Evolutionary conservation across 2,329 filamentous ascomycete species (phyloP), one percentile per base, ranked within the genome.

Genomic region (Ascochyta koolunga): DNA sequence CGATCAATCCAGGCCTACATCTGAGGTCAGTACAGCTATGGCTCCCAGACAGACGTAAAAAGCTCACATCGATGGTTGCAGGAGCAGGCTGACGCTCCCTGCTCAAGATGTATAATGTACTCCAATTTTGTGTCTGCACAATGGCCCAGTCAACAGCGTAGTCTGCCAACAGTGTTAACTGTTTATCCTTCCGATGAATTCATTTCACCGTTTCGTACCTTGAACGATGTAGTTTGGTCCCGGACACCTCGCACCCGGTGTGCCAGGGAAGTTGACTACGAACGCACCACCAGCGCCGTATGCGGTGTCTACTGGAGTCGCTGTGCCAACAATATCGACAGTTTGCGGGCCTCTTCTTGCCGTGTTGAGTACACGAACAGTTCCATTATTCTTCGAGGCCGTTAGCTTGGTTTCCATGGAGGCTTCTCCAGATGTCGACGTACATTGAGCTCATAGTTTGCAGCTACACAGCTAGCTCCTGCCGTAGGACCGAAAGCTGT

Each of bases 171-270:
- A 16, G 24, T 1, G n/a, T 64, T 24, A 66, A 39, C 15, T 25
- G 8, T 16, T 1, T 11, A 13, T 11, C 11, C 3, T 15, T 9
- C 7, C 8, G 16, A n/a, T 1, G 2, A 19, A 9, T 18, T 5
- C 2, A 24, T 22, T 27, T 0, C 8, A 31, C 11, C 9, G 15
- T 29, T 9, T 18, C 58, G 1, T 55, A 66, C 65, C 65, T 55
- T 71, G 67, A 18, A 71, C 68, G 41, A 71, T 67, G 44, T 71
- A 71, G 41, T 69, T 69, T 0, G 68, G 67, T 13, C 68, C 67
- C 0, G 59, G 63, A 46, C 67, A 71, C 13, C 50, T 51, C 11
- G 53, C 40, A 11, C 13, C 33, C 5, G 61, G 48, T 3, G 56
- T 60, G 2, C 57, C 53, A 13, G 66, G 68, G 41, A 70, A 71